Conservation (phyloP, 371 early-diverging fungal genomes). For the Mortierella sp. region DNA sequence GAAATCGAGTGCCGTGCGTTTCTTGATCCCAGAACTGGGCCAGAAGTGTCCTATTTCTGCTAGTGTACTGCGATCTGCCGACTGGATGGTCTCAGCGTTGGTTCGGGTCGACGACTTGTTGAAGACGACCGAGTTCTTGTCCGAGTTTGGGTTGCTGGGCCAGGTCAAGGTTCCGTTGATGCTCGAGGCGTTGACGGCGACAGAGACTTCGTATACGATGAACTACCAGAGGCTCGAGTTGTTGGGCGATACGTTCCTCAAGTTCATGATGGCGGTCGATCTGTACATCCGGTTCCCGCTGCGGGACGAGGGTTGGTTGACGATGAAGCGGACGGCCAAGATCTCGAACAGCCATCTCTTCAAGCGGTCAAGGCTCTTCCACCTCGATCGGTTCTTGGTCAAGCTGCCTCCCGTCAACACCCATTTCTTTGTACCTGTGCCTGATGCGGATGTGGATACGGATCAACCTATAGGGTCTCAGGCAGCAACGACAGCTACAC, state of each 20-base stretch:
- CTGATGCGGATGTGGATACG: not conserved
- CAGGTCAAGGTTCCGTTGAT: not conserved
- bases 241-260: constrained; percentile 92
- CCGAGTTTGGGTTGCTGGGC: not conserved
- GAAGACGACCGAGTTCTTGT: constrained; percentile 5
- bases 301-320: constrained; percentile 82
- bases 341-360: constrained; percentile 81
- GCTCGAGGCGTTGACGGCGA: constrained; percentile 32
- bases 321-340: constrained; percentile 68
- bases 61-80: constrained; percentile 17
- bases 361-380: constrained; percentile 57
- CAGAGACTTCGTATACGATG: constrained; percentile 19
- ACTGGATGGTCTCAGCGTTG: constrained; percentile 25
- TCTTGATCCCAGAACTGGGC: constrained; percentile 26
- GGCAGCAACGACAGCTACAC: not conserved
- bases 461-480: too few species aligned
- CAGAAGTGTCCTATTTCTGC: constrained; percentile 8
- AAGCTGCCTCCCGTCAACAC: constrained; percentile 50
- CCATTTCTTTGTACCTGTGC: constrained; percentile 16
- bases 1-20: not conserved
- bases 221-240: constrained; percentile 93
- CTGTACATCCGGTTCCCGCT: constrained; percentile 79
- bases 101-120: constrained; percentile 25
- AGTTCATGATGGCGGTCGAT: constrained; percentile 79
- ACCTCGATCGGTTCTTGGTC: constrained; percentile 65